Conservation (phyloP, 257 asterid species). For the Linaria vulgaris region DNA sequence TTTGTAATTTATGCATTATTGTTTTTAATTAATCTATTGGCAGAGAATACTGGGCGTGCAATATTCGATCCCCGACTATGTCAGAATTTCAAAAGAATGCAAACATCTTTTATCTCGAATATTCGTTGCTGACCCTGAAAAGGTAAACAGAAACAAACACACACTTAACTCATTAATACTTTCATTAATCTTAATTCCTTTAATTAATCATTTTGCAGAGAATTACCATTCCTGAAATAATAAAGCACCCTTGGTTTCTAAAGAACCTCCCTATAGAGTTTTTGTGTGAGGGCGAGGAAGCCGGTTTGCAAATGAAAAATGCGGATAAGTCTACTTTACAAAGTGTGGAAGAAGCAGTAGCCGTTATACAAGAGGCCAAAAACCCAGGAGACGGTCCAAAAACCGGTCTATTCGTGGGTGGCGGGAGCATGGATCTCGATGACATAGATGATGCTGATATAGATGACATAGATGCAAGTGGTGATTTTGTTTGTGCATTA, state of each 20-base stretch:
- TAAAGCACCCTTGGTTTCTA: constrained; percentile 77
- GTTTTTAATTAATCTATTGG: neutral
- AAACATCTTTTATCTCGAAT: constrained; percentile 74
- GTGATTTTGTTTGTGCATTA: constrained; percentile 73
- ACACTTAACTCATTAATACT: too few relatives aligned
- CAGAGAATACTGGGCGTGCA: constrained; percentile 90
- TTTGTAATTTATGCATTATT: neutral
- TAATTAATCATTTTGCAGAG: constrained; percentile 50
- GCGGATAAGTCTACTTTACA: constrained; percentile 38
- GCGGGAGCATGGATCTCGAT: constrained; percentile 69
- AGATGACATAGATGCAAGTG: constrained; percentile 71
- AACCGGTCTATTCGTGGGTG: constrained; percentile 33
- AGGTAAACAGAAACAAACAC: constrained; percentile 39
- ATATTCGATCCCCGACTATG: constrained; percentile 81
- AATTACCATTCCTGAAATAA: constrained; percentile 70
- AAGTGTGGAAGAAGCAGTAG: constrained; percentile 61
- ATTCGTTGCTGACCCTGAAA: constrained; percentile 73
- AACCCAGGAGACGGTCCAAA: constrained; percentile 34
- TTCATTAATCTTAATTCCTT: neutral
- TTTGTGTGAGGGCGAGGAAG: constrained; percentile 49
- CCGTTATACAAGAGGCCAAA: constrained; percentile 67
- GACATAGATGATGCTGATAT: constrained; percentile 64
- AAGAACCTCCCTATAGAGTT: constrained; percentile 51
- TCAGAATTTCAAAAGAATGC: constrained; percentile 75
- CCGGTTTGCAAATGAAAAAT: constrained; percentile 30